These are phyloP conservation scores for Cercospora berteroae DNA, from an alignment of 2,329 filamentous ascomycete species.

Conservation along the genomic window DNA sequence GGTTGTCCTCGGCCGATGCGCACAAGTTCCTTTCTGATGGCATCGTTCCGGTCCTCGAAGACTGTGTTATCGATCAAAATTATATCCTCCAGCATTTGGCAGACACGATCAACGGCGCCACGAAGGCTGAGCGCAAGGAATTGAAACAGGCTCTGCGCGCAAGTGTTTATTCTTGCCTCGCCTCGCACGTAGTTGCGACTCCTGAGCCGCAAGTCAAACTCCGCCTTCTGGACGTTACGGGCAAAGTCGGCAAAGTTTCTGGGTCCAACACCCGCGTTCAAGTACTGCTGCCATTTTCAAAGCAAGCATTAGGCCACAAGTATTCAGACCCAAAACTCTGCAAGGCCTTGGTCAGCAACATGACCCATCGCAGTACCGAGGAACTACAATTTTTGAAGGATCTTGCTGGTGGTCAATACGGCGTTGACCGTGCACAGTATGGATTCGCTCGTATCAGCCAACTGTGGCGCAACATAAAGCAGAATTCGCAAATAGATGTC, in stretches of 20 bases:
- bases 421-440: slow-evolving; percentile 49
- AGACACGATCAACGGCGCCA: slow-evolving; percentile 53
- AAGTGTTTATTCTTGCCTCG: slow-evolving; percentile 68
- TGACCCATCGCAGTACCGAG: slow-evolving; percentile 58
- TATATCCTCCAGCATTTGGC: slow-evolving; percentile 67
- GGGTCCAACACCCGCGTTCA: slow-evolving; percentile 67
- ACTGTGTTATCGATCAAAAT: slow-evolving; percentile 75
- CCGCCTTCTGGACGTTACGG: slow-evolving; percentile 68
- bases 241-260: slow-evolving; percentile 68
- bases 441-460: slow-evolving; percentile 68
- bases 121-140: slow-evolving; percentile 36
- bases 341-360: slow-evolving; percentile 51
- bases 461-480: slow-evolving; percentile 72
- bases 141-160: slow-evolving; percentile 63
- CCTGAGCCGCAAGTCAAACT: slow-evolving; percentile 69
- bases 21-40: slow-evolving; percentile 63
- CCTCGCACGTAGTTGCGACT: slow-evolving; percentile 67
- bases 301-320: slow-evolving; percentile 62
- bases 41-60: slow-evolving; percentile 75
- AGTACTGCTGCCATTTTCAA: slow-evolving; percentile 71
- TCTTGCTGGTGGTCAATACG: slow-evolving; percentile 48
- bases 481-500: slow-evolving; percentile 58
- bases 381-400: slow-evolving; percentile 55
- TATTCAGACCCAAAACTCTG: slow-evolving; percentile 52
- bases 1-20: slow-evolving; percentile 58